These are phyloP conservation scores for Silene conica DNA, from an alignment of 148 eudicot species.

Conservation along the genomic window DNA sequence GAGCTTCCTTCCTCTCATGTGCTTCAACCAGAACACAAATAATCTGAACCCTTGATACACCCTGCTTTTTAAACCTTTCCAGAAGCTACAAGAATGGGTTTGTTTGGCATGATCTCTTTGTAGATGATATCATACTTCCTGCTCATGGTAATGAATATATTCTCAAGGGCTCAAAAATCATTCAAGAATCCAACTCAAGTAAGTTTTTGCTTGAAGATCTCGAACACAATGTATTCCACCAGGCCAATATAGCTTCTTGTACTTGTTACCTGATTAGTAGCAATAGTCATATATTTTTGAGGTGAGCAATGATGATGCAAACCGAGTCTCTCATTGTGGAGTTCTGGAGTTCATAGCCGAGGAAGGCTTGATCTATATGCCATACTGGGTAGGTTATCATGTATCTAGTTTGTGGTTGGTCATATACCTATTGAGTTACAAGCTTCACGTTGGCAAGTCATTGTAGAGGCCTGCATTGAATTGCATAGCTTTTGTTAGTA, in stretches of 20 bases:
- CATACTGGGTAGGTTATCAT: constrained; percentile 70
- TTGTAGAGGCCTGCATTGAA: neutral
- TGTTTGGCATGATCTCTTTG: constrained; percentile 97
- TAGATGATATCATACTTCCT: constrained; percentile 77
- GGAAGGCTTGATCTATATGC: constrained; percentile 98
- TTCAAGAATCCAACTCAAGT: constrained; percentile 62
- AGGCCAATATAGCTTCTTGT: neutral
- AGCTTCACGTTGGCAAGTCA: neutral
- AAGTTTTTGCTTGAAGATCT: neutral
- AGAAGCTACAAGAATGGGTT: constrained; percentile 94
- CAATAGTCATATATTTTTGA: constrained; percentile 46
- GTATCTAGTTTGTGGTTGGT: neutral
- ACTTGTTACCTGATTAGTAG: neutral
- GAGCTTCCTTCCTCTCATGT: neutral
- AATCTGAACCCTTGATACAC: constrained; percentile 5
- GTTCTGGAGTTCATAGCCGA: constrained; percentile 96
- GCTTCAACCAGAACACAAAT: neutral
- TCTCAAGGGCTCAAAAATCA: constrained; percentile 89
- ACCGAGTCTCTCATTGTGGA: constrained; percentile 82
- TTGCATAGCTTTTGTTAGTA: neutral
- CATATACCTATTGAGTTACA: neutral
- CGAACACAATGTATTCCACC: neutral
- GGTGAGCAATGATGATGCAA: constrained; percentile 64
- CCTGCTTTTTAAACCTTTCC: constrained; percentile 23
- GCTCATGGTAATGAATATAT: constrained; percentile 83